Percentiles rank a stretch among this genome's conserved stretches.
Evolutionary conservation across 1,284 basidiomycete species (phyloP).

Genomic region (Stereum hirsutum): DNA sequence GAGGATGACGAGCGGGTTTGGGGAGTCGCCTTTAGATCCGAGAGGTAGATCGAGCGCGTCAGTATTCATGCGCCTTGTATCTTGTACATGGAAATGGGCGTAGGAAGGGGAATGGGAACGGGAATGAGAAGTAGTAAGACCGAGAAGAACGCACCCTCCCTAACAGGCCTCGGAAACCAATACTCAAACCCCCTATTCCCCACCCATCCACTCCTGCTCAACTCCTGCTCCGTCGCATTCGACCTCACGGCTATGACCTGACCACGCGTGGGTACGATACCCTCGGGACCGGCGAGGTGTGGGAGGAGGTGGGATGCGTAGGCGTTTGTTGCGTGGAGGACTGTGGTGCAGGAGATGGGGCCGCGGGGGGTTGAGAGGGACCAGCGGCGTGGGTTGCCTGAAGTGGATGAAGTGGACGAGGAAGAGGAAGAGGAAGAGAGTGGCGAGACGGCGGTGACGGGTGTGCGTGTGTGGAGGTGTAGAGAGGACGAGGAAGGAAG

Average conservation of each 20-base stretch:
- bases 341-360: conserved; percentile 38
- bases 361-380: conserved; percentile 52
- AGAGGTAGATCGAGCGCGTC: too few species aligned
- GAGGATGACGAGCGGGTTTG: conserved; percentile 55
- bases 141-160: too few species aligned
- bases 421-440: conserved; percentile 6
- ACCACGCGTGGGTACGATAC: conserved; percentile 66
- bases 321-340: conserved; percentile 78
- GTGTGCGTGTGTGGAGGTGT: conserved; percentile 59
- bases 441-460: conserved; percentile 39
- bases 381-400: conserved; percentile 29
- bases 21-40: conserved; percentile 14
- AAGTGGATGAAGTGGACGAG: not conserved
- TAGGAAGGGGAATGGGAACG: too few species aligned
- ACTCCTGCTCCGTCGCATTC: conserved; percentile 22
- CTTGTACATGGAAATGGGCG: too few species aligned
- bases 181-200: conserved; percentile 56
- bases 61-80: too few species aligned
- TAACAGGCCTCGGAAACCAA: conserved; percentile 68
- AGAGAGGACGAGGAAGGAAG: conserved; percentile 31
- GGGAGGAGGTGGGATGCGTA: conserved; percentile 64
- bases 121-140: too few species aligned
- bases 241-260: conserved; percentile 63
- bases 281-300: conserved; percentile 38
- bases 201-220: conserved; percentile 19